Base-by-base conservation (phyloP, 345 rosid genomes). In the Salix udensis region DNA sequence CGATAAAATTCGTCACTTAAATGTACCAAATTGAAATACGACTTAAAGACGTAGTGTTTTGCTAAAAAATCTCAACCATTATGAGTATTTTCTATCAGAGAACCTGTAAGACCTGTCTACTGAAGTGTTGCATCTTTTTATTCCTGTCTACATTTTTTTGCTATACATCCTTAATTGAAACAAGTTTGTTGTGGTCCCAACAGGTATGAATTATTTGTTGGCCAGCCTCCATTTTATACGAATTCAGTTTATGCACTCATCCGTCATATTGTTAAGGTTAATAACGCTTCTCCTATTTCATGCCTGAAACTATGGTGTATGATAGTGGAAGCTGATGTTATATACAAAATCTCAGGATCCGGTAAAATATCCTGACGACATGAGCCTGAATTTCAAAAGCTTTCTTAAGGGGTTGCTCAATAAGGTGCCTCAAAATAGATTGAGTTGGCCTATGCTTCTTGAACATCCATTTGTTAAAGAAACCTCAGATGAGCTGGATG, bases 151-250 rank as follows among this genome's bases (percentile, higher is more conserved):
- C 28, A 6, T 36, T 2, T 55, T 37, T 21, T 72, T 42, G 39
- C 36, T 60, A 48, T 68, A 39, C 68, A 69, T 67, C 42, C 70
- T 50, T 50, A 79, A 53, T 39, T 67, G 39, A 72, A 53, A 23
- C 26, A 53, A 65, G 65, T 75, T 78, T 52, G 62, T 61, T 30
- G 18, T 80, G 70, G 16, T 61, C 65, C 28, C 12, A 74, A 81
- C 88, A 96, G 99, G 89, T 96, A 96, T 82, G 99, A 93, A 80
- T 88, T 96, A 84, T 96, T 83, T 79, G 99, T 96, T 65, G 99
- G 99, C 68, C 98, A 91, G 72, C 99, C 99, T 55, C 99, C 99
- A 55, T 96, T 96, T 87, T 96, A 93, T 86, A 96, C 97, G 55
- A 96, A 93, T 86, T 93, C 99, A 69, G 99, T 96, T 64, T 96